Base-by-base conservation (phyloP, 1,284 basidiomycete genomes). In the Mrakiaceae sp. region DNA sequence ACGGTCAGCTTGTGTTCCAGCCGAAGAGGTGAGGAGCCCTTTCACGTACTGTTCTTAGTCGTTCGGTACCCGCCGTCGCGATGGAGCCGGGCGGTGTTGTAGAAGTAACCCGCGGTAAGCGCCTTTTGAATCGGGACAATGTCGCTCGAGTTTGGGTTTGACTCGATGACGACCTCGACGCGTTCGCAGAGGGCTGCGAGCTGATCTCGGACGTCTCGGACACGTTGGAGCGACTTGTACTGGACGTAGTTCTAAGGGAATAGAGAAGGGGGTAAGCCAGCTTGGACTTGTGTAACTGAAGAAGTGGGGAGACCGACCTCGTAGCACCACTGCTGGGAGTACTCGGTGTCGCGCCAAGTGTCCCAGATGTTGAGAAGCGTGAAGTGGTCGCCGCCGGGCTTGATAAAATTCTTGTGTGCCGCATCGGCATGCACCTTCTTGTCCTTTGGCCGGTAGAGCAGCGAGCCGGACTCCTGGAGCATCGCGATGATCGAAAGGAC, bases 361-460 rank as follows among this genome's bases (percentile, higher is more conserved):
- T 97, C 90, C 88, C 92, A 98, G 6, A 98, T 91, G 74, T 97
- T 97, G 53, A 98, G 81, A 63, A 98, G 78, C 3, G 94, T 98
- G 74, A 98, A 97, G 77, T 98, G 95, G 72, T 99, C 96, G 14
- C 96, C 95, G n/a, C 93, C 96, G 0, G 88, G 80, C 57, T 89
- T 90, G 60, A 94, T 85, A 75, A 98, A 98, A 73, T 96, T 97
- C 75, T 96, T 90, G 63, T 95, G 84, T 3, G 95, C 95, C 77
- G 96, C 91, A 72, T 98, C 95, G 39, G 93, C 93, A 72, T 96
- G 90, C 58, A 93, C 79, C 71, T 89, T 90, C 80, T 95, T 95
- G 80, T 98, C 95, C 78, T 98, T 98, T 0, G 96, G 96, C 42
- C 95, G 85, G 74, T 93, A 98, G 74, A 98, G 95, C 16, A 99